Conservation (phyloP, 208 protist species). For the Leptomonas seymouri region DNA sequence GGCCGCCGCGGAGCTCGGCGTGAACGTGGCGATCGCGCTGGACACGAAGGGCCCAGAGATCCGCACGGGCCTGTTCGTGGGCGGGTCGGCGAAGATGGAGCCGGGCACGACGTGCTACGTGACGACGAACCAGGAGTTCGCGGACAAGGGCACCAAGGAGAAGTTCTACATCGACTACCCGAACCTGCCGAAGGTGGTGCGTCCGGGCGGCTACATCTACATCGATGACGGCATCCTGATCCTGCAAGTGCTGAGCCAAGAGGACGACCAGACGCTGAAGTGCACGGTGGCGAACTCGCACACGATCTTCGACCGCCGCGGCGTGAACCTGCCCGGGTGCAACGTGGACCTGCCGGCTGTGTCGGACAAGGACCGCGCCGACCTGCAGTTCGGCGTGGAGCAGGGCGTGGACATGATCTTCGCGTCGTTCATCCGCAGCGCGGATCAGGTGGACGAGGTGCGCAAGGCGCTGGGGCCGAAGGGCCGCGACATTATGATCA, state of each 20-base stretch:
- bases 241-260: constrained; percentile 80
- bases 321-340: constrained; percentile 89
- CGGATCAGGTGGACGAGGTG: constrained; percentile 95
- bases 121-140: constrained; percentile 87
- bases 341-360: constrained; percentile 89
- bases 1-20: constrained; percentile 84
- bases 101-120: constrained; percentile 84
- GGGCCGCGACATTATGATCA: constrained; percentile 95
- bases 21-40: constrained; percentile 94
- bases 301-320: constrained; percentile 82
- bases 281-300: constrained; percentile 85
- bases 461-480: constrained; percentile 88
- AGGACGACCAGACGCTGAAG: constrained; percentile 75
- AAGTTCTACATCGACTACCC: constrained; percentile 95
- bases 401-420: constrained; percentile 98
- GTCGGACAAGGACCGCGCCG: constrained; percentile 93
- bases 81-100: constrained; percentile 65
- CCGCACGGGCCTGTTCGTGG: constrained; percentile 92
- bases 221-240: constrained; percentile 97
- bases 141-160: constrained; percentile 78
- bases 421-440: constrained; percentile 98
- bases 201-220: constrained; percentile 90
- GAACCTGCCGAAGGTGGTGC: constrained; percentile 80
- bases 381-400: constrained; percentile 95
- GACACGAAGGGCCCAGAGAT: constrained; percentile 98